These are phyloP conservation scores for Collybia mongolica DNA, from an alignment of 768 basidiomycete genomes.

Conservation along the genomic window DNA sequence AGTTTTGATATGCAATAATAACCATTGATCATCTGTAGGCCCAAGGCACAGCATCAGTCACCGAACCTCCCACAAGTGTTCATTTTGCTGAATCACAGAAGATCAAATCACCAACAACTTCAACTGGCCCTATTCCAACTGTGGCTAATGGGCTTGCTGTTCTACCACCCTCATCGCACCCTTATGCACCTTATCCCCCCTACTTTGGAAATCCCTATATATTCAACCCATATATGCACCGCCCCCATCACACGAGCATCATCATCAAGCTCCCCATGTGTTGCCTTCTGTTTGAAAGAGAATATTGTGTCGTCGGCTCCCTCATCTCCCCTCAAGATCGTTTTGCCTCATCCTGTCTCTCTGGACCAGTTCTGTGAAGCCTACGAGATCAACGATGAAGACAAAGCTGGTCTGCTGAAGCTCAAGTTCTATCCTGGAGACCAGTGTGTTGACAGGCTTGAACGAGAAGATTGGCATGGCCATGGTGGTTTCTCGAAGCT, in stretches of 20 bases:
- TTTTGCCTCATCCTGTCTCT: background rate
- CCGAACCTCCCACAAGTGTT: background rate
- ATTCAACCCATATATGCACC: constrained; percentile 1
- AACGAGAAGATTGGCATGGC: constrained; percentile 1
- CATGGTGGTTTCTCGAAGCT: constrained; percentile 1
- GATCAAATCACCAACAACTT: background rate
- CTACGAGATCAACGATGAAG: background rate
- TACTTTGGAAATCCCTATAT: background rate
- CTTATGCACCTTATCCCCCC: background rate
- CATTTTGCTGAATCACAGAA: background rate
- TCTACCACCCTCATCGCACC: background rate
- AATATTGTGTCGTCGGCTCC: background rate
- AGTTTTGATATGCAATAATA: background rate
- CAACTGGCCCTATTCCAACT: background rate
- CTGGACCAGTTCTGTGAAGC: constrained; percentile 1
- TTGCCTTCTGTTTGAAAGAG: background rate
- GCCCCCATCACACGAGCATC: background rate
- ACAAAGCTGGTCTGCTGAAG: background rate
- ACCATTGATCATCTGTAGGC: background rate
- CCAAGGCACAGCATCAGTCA: background rate
- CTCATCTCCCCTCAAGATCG: constrained; percentile 1
- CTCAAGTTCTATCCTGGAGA: background rate
- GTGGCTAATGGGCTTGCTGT: background rate
- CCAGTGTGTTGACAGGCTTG: background rate
- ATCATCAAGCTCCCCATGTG: background rate